Base-by-base conservation (phyloP, 2,329 filamentous ascomycete genomes). In the Penicillium thymicola region DNA sequence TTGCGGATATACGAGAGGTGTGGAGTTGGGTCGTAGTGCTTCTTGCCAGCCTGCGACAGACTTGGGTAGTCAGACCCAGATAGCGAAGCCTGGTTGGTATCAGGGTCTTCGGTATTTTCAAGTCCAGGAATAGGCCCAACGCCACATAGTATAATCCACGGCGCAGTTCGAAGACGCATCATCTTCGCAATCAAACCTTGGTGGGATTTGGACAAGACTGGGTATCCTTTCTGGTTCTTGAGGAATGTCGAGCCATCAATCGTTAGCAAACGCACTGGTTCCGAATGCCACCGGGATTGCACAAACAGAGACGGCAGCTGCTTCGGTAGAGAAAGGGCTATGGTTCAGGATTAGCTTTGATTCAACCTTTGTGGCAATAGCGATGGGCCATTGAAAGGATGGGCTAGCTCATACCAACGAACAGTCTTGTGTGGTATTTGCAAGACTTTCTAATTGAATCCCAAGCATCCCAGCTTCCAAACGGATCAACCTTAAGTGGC, bases 381-480 rank as follows among this genome's bases (percentile, higher is more conserved):
- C 14, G 5, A 32, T 32, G 9, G 13, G 28, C 14, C 27, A 41
- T 44, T 40, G 13, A 37, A 54, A 34, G 18, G 23, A 27, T 27
- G 21, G 25, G 36, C 54, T 25, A 44, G 54, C 69, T 72, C 90
- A 79, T 87, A 96, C 93, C 90, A 74, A 97, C 85, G 67, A 86
- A 88, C 37, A 99, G 81, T 71, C 91, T 85, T 55, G 82, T 77
- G 73, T 88, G 88, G 75, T 99, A 97, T 76, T 87, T 89, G 82
- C 92, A 97, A 55, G 91, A 80, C 51, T 87, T 88, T 51, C 94
- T 84, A 67, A 99, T 89, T 23, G 88, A 81, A 72, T 99, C 88
- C 94, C 94, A 99, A 1, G 89, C 88, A 74, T 97, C 92, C 95
- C 95, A 99, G 2, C 87, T 82, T 51, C 87, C 87, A 73, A 90